These are phyloP conservation scores for Sphaerostilbella broomeana DNA, from an alignment of 2,329 filamentous ascomycete species.

Conservation along the genomic window DNA sequence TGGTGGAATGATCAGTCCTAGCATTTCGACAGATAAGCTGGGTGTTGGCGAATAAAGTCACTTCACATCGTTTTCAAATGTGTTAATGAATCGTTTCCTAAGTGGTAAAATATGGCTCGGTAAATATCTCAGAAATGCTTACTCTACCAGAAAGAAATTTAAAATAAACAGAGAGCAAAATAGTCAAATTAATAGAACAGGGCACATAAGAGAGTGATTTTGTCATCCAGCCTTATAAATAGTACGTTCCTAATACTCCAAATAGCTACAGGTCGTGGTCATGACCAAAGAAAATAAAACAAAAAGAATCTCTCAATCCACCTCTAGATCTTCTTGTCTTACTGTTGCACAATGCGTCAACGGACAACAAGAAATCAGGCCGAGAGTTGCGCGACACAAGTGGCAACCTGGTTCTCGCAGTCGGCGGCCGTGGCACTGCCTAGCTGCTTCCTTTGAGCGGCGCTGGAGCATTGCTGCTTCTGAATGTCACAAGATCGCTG, in stretches of 20 bases:
- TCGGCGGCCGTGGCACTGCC: constrained; percentile 38
- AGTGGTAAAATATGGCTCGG: too few relatives aligned
- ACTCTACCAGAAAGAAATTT: too few relatives aligned
- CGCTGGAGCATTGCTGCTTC: constrained; percentile 53
- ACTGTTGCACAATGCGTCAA: constrained; percentile 1
- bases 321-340: constrained; percentile 7
- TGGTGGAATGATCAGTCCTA: too few relatives aligned
- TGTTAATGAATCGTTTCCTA: too few relatives aligned
- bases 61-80: too few relatives aligned
- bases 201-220: too few relatives aligned
- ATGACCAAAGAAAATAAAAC: constrained; percentile 9
- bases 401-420: constrained; percentile 47
- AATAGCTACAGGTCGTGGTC: constrained; percentile 11
- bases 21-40: too few relatives aligned
- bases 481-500: constrained; percentile 58
- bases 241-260: constrained; percentile 11
- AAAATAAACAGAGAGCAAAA: too few relatives aligned
- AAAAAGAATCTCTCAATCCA: constrained; percentile 6
- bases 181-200: too few relatives aligned
- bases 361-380: constrained; percentile 5
- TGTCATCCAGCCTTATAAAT: too few relatives aligned
- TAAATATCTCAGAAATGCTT: too few relatives aligned
- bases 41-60: too few relatives aligned
- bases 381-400: constrained; percentile 3
- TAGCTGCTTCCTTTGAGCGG: constrained; percentile 44